Evolutionary conservation across 2,329 filamentous ascomycete genomes (phyloP), one percentile per base, ranked within the genome.

Genomic region (Colletotrichum phormii): DNA sequence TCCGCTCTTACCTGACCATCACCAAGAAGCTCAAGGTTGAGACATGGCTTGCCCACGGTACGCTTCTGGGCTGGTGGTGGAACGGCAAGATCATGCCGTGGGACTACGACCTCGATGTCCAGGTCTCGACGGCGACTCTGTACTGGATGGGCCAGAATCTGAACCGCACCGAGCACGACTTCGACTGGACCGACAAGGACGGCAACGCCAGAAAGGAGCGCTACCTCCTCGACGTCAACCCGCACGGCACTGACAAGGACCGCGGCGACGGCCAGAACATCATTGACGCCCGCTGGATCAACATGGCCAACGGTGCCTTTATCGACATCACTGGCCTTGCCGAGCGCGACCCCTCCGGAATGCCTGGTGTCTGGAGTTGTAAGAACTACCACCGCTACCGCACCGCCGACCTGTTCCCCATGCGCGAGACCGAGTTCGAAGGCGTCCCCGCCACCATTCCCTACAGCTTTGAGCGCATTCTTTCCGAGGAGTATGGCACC

Each of bases 41-140:
- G 82, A 96, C 94, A 0, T 97, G 94, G 94, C 90, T 97, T 72
- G 94, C 94, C 51, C 94, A 97, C 81, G 94, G 94, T 61, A 95
- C 94, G 5, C 84, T 97, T 62, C 85, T 97, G 26, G 94, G 94
- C 13, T 97, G 94, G 94, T 97, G 93, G 93, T 97, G 94, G 94
- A 96, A 95, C 80, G 88, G 86, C 54, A 83, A 90, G 82, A 91
- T 94, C 79, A 90, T 95, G 84, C 93, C 94, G 0, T 95, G 94
- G 94, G 94, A 97, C 81, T 93, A 91, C 85, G 94, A 97, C 81
- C 85, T 97, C 58, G 94, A 97, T 81, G 93, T 94, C 0, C 94
- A 97, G 82, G 91, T 97, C 33, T 90, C 91, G 22, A 89, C 88
- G 67, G 84, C 86, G 37, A 95, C 94, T 1, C 86, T 97, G 58